Percentiles rank a stretch among this genome's conserved stretches.
These are phyloP conservation scores for Perkinsus marinus DNA, from an alignment of 169 alveolate genomes.

Conservation along the genomic window DNA sequence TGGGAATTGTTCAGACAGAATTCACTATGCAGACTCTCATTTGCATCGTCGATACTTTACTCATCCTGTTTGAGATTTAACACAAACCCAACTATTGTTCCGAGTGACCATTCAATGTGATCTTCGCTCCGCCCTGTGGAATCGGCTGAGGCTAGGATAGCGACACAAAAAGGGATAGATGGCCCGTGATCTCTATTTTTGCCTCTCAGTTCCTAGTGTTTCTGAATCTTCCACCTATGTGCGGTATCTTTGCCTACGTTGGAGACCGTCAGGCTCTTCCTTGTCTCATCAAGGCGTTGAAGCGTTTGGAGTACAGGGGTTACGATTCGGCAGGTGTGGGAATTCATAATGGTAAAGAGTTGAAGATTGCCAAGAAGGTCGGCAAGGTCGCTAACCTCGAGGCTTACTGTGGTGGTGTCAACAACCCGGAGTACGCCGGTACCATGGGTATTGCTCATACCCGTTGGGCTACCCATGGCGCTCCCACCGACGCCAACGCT, in stretches of 20 bases:
- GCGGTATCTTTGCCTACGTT: conserved; percentile 7
- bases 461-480: conserved; percentile 98
- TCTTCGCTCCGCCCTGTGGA: too few species aligned
- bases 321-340: conserved; percentile 5
- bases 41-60: too few species aligned
- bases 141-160: background rate
- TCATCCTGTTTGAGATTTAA: too few species aligned
- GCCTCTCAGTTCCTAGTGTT: background rate
- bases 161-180: background rate
- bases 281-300: background rate
- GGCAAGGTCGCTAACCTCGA: conserved; percentile 3
- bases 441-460: conserved; percentile 93
- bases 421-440: background rate
- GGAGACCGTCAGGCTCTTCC: background rate
- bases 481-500: conserved; percentile 84
- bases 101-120: too few species aligned
- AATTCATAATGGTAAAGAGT: background rate
- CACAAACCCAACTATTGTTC: too few species aligned
- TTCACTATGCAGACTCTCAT: too few species aligned
- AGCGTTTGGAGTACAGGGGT: conserved; percentile 4
- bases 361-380: background rate
- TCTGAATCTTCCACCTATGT: background rate
- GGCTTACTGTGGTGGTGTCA: background rate
- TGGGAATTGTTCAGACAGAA: too few species aligned
- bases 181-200: background rate